Evolutionary conservation across 805 yeast genomes (phyloP).

Genomic region (Yamadazyma insecticola): DNA sequence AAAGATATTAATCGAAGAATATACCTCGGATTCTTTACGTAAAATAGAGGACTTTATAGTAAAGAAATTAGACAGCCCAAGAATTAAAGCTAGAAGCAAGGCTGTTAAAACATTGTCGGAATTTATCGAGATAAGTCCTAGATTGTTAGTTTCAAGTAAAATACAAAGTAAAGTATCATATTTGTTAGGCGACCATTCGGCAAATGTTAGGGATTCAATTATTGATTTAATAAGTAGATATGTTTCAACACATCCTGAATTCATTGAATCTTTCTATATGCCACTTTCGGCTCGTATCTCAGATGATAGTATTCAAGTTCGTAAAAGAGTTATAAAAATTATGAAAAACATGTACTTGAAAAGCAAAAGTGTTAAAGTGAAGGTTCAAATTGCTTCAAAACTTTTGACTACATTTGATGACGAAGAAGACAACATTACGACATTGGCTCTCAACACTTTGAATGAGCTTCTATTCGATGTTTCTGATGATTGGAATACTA

Average conservation of each 20-base stretch:
- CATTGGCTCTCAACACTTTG: not conserved
- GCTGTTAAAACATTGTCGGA: conserved; percentile 62
- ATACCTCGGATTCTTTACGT: no score
- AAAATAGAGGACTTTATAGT: conserved; percentile 1
- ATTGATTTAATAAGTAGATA: conserved; percentile 59
- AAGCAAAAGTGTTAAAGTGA: conserved; percentile 24
- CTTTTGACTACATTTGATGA: conserved; percentile 59
- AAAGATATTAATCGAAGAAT: no score
- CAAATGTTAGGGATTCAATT: conserved; percentile 73
- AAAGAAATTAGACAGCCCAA: conserved; percentile 21
- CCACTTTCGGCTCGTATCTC: conserved; percentile 44
- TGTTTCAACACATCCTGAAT: conserved; percentile 38
- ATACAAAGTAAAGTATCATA: conserved; percentile 50
- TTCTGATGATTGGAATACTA: not conserved
- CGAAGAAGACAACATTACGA: conserved; percentile 49
- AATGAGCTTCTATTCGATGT: no score
- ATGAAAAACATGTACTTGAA: conserved; percentile 42
- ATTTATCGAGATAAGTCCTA: conserved; percentile 49
- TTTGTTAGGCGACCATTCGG: conserved; percentile 55
- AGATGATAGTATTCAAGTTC: conserved; percentile 62
- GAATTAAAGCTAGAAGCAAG: conserved; percentile 37
- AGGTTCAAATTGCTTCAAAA: conserved; percentile 43
- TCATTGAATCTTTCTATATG: conserved; percentile 45
- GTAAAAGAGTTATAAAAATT: conserved; percentile 57
- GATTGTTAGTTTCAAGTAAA: conserved; percentile 43